phyloP scores from a whole-genome alignment of 1,139 yeast species.

The Spathaspora sp. region DNA sequence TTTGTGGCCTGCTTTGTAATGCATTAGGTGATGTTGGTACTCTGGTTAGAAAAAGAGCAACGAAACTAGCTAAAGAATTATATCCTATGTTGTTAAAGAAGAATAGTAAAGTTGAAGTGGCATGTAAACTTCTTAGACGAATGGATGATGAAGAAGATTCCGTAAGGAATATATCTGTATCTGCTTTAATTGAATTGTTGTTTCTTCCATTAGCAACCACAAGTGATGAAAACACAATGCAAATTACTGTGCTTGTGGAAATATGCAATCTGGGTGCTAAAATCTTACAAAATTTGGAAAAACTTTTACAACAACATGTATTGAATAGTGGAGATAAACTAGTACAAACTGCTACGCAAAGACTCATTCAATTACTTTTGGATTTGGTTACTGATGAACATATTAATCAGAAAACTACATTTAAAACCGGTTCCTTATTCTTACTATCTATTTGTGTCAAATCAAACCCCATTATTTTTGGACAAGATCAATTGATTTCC shows the following conservation, averaged over 20 bases:
- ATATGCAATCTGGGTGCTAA: slow-evolving; percentile 35
- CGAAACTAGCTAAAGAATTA: slow-evolving; percentile 52
- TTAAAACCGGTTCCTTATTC: slow-evolving; percentile 38
- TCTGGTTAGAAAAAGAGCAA: slow-evolving; percentile 62
- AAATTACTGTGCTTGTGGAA: slow-evolving; percentile 32
- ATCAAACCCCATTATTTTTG: slow-evolving; percentile 49
- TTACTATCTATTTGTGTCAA: slow-evolving; percentile 55
- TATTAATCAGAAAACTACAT: slow-evolving; percentile 6
- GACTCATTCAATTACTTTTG: slow-evolving; percentile 13
- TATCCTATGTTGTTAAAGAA: slow-evolving; percentile 35
- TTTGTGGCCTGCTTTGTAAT: slow-evolving; percentile 50
- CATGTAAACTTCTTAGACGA: slow-evolving; percentile 51
- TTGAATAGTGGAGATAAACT: slow-evolving; percentile 22
- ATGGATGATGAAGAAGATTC: slow-evolving; percentile 71
- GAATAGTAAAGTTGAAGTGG: slow-evolving; percentile 40
- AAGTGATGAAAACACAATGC: slow-evolving; percentile 10
- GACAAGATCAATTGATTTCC: slow-evolving; percentile 63
- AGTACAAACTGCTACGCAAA: neutral
- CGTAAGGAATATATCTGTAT: slow-evolving; percentile 46
- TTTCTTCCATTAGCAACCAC: slow-evolving; percentile 21
- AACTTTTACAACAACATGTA: slow-evolving; percentile 35
- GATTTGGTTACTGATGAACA: slow-evolving; percentile 25
- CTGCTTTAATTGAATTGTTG: slow-evolving; percentile 45
- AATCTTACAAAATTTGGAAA: slow-evolving; percentile 39
- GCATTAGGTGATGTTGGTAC: slow-evolving; percentile 60